These are phyloP conservation scores for Kwoniella mangroviensis DNA, from an alignment of 768 basidiomycete genomes.

Conservation along the genomic window DNA sequence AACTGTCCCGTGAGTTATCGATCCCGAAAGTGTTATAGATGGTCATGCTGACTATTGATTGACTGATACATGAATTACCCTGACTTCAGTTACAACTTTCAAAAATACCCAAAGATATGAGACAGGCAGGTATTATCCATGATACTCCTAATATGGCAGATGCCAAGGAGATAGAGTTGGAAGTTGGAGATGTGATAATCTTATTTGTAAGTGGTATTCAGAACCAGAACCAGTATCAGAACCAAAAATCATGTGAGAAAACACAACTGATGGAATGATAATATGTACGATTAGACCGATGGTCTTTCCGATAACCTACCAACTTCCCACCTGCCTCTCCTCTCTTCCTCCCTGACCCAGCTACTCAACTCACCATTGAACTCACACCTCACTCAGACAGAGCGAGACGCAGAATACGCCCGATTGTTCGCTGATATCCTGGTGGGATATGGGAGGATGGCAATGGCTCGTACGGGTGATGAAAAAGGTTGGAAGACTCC, in stretches of 20 bases:
- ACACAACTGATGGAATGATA: background rate
- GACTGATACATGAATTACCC: background rate
- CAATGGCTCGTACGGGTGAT: conserved; percentile 54
- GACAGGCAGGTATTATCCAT: conserved; percentile 30
- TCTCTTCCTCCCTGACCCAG: conserved; percentile 36
- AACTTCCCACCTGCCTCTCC: conserved; percentile 42
- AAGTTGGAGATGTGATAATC: conserved; percentile 52
- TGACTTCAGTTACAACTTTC: conserved; percentile 34
- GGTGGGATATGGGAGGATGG: conserved; percentile 53
- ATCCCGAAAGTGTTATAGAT: no score
- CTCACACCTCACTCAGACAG: conserved; percentile 41
- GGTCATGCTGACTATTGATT: background rate
- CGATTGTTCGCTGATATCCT: conserved; percentile 54
- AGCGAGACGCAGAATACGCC: conserved; percentile 44
- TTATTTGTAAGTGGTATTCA: conserved; percentile 48
- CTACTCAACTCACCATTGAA: conserved; percentile 44
- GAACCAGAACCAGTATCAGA: background rate
- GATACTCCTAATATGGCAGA: conserved; percentile 51
- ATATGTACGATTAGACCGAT: conserved; percentile 49
- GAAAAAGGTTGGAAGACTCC: conserved; percentile 54
- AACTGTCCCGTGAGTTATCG: conserved; percentile 52
- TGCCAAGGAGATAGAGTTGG: conserved; percentile 38
- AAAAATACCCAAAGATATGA: conserved; percentile 29
- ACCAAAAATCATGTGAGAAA: background rate
- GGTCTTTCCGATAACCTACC: conserved; percentile 58